Base-by-base conservation (phyloP, 306 rosid genomes). In the Vachellia collinsii region DNA sequence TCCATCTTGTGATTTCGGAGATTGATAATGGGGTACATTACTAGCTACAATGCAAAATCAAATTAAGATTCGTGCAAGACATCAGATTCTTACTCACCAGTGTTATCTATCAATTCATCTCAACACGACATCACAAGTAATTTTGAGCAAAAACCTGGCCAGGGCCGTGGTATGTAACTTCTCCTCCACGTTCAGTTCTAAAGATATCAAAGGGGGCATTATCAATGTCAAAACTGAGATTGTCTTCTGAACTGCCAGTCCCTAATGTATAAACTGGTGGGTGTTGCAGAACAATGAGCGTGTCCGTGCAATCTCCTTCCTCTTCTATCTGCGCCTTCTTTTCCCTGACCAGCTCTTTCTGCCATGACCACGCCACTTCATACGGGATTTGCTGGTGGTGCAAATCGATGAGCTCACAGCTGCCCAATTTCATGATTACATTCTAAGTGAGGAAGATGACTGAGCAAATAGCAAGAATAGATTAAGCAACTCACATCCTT, bases 1-100 rank as follows among this genome's bases (percentile, higher is more conserved):
- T 92, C 94, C 98, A 88, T 90, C 78, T 88, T 87, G 83, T 92
- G 94, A 76, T 85, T 94, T 72, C 92, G 83, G n/a, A 92, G 97
- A 87, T 92, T 92, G 79, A 94, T 74, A 76, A 94, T 88, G 17
- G 97, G 99, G 87, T 94, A 94, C 91, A 94, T 79, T 43, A 94
- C 90, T 74, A 92, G 85, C 97, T 92, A 81, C 86, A 87, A 29
- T 44, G 54, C 73, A 85, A 41, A 34, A 68, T n/a, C 34, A 68
- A 39, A 39, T 67, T 41, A 67, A 29, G 23, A 67, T 67, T n/a
- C 46, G 17, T 8, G 16, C 10, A 39, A 17, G n/a, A 68, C 72
- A 41, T 67, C 25, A 6, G 2, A 37, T 65, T 65, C 70, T 17
- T 36, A 61, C 16, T 37, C 11, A 2, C 13, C 70, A 77, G 4